phyloP scores from a whole-genome alignment of 2,329 filamentous ascomycete genomes.

The Chaetothyriales sp. region DNA sequence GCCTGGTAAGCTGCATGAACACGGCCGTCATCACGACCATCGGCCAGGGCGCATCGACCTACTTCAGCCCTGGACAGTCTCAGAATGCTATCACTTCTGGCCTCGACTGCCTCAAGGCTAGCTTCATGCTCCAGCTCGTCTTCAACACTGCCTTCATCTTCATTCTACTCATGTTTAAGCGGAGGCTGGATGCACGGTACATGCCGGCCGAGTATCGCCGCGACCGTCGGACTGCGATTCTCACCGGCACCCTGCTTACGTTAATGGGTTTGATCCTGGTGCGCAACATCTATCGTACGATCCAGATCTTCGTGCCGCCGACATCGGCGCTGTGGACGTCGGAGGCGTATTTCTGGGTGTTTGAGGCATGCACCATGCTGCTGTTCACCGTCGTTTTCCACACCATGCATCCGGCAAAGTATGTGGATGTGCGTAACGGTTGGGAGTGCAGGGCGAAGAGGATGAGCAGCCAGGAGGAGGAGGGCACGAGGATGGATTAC shows the following conservation, averaged over 20 bases:
- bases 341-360: slow-evolving; percentile 11
- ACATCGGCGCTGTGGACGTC: slow-evolving; percentile 4
- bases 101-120: slow-evolving; percentile 7
- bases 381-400: slow-evolving; percentile 5
- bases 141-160: slow-evolving; percentile 2
- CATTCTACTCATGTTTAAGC: neutral
- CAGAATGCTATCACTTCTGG: slow-evolving; percentile 1
- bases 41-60: slow-evolving; percentile 5
- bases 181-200: neutral
- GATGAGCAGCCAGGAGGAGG: too few relatives aligned
- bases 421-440: neutral
- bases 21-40: slow-evolving; percentile 7
- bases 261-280: slow-evolving; percentile 2
- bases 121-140: slow-evolving; percentile 6
- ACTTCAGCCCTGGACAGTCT: slow-evolving; percentile 4
- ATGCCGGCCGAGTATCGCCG: neutral
- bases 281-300: slow-evolving; percentile 7
- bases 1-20: slow-evolving; percentile 1
- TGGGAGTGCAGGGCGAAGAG: too few relatives aligned
- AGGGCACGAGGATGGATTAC: too few relatives aligned
- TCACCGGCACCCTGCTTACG: neutral
- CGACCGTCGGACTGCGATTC: neutral
- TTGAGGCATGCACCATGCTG: slow-evolving; percentile 7
- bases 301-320: slow-evolving; percentile 10
- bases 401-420: slow-evolving; percentile 3